These are phyloP conservation scores for Decorospora gaudefroyi DNA, from an alignment of 2,329 filamentous ascomycete species.

Conservation along the genomic window DNA sequence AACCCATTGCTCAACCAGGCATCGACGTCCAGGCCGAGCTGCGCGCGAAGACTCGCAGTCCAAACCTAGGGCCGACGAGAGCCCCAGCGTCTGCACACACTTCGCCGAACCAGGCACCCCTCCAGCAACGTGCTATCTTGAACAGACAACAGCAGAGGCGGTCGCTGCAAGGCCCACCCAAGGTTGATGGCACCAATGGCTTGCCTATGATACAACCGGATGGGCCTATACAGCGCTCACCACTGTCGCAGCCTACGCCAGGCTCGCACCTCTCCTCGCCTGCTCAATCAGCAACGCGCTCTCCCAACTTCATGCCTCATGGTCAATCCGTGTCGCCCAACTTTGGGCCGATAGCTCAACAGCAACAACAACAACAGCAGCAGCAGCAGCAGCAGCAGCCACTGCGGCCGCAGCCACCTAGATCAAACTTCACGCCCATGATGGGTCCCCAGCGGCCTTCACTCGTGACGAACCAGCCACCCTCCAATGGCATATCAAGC, in stretches of 20 bases:
- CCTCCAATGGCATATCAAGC: conserved; percentile 45
- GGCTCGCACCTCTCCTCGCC: conserved; percentile 77
- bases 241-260: conserved; percentile 79
- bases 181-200: conserved; percentile 60
- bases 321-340: conserved; percentile 65
- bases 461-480: conserved; percentile 43
- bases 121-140: conserved; percentile 78
- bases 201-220: conserved; percentile 49
- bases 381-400: conserved; percentile 43
- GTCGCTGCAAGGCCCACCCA: conserved; percentile 75
- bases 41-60: conserved; percentile 87
- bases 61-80: conserved; percentile 70
- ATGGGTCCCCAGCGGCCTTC: conserved; percentile 49
- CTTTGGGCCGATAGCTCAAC: conserved; percentile 58
- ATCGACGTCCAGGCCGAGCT: conserved; percentile 98
- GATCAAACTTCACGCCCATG: conserved; percentile 54
- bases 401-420: conserved; percentile 53
- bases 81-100: conserved; percentile 59
- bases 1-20: conserved; percentile 57
- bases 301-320: conserved; percentile 63
- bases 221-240: conserved; percentile 59
- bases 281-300: conserved; percentile 60
- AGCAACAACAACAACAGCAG: conserved; percentile 43
- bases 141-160: conserved; percentile 76
- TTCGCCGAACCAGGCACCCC: conserved; percentile 62